Conservation (phyloP, 2,329 filamentous ascomycete genomes). For the Apiospora pterosperma region DNA sequence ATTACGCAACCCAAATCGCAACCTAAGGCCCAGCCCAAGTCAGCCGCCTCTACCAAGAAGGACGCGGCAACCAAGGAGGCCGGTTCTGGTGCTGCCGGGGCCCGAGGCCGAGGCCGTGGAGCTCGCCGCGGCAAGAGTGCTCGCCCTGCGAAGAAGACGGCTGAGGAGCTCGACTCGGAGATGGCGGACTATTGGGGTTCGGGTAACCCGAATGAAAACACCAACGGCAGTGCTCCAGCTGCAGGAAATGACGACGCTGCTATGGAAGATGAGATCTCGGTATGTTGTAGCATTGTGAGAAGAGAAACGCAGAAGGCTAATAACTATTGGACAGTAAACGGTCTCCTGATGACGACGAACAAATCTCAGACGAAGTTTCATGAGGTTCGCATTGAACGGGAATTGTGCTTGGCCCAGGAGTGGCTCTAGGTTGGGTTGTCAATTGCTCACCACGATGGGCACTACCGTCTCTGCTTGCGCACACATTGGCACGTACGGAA, state of each 20-base stretch:
- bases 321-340: neutral
- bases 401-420: neutral
- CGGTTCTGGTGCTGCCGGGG: conserved; percentile 39
- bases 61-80: conserved; percentile 41
- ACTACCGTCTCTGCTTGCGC: neutral
- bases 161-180: conserved; percentile 92
- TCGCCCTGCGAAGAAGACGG: conserved; percentile 79
- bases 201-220: conserved; percentile 39
- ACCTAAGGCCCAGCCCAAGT: conserved; percentile 75
- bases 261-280: conserved; percentile 66
- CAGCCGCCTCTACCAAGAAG: conserved; percentile 71
- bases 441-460: neutral
- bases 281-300: neutral
- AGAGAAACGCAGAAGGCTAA: neutral
- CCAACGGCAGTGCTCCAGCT: conserved; percentile 44
- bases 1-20: conserved; percentile 71
- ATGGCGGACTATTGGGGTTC: conserved; percentile 91
- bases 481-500: neutral
- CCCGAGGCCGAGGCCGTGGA: conserved; percentile 45
- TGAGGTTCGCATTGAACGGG: neutral
- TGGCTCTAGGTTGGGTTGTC: neutral
- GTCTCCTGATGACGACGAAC: neutral
- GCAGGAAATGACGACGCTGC: conserved; percentile 50
- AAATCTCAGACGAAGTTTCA: neutral
- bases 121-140: conserved; percentile 52